Evolutionary conservation across 1,284 basidiomycete species (phyloP), one percentile per base, ranked within the genome.

Genomic region (Sporisorium scitamineum): DNA sequence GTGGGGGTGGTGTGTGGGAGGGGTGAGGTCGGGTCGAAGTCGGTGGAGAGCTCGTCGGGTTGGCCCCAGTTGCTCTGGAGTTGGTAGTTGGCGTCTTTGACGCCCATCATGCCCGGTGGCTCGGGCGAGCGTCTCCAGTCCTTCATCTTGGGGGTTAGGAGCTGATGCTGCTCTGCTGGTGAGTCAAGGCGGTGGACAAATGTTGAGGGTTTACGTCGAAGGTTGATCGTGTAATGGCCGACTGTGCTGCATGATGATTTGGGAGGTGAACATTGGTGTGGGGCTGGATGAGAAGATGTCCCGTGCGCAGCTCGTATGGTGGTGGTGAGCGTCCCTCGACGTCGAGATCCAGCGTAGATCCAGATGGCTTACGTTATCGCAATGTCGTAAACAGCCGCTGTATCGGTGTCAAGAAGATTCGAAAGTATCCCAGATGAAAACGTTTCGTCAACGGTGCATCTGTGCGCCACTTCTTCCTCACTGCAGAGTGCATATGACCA

Each of bases 101-200:
- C n/a, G 2, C 76, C 76, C 78, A 80, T 80, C 77, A 80, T 80
- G 44, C 67, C 68, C 0, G 68, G 63, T 7, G 78, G 78, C 73
- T 79, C 78, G 22, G 78, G 78, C 5, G 78, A 80, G 37, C 76
- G 65, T 9, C 68, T 58, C 78, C 78, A 80, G 41, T 80, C 78
- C 45, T 80, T 80, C 78, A 80, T 80, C 18, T 13, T 75, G 14
- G 9, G 42, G 26, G 24, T 7, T 27, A 18, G 27, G 10, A 7
- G 51, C 37, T 22, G 32, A 39, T 37, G 9, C 3, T 34, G 50
- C 13, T 16, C 10, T 13, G 24, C n/a, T 32, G 50, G 18, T 26
- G n/a, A n/a, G n/a, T n/a, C n/a, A n/a, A n/a, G n/a, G n/a, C n/a
- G n/a, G n/a, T n/a, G n/a, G n/a, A n/a, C n/a, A n/a, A n/a, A n/a